Evolutionary conservation across 2,329 filamentous ascomycete genomes (phyloP).

Genomic region (Mycosphaerella sp.): DNA sequence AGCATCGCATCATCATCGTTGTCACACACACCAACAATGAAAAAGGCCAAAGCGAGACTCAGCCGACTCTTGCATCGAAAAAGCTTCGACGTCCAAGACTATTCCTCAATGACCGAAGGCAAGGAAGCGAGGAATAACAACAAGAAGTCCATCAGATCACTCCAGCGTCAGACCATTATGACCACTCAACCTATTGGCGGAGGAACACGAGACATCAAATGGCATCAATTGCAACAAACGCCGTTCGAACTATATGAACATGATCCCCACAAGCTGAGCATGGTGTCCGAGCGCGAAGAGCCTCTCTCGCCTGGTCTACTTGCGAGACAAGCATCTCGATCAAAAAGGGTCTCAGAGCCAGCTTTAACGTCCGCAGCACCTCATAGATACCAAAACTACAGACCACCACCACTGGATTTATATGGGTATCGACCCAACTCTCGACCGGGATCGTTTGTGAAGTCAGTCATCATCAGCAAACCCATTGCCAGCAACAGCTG

Average conservation of each 20-base stretch:
- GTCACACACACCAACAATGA: slow-evolving; percentile 1
- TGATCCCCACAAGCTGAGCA: slow-evolving; percentile 9
- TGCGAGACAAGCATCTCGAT: background rate
- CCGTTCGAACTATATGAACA: background rate
- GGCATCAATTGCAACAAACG: background rate
- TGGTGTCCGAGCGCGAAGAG: slow-evolving; percentile 6
- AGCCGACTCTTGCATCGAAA: slow-evolving; percentile 5
- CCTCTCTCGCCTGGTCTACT: background rate
- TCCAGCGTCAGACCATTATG: slow-evolving; percentile 2
- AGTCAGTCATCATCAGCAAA: background rate
- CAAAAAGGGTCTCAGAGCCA: background rate
- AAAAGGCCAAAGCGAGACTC: slow-evolving; percentile 3
- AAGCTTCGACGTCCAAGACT: slow-evolving; percentile 1
- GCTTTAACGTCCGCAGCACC: background rate
- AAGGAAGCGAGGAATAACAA: background rate
- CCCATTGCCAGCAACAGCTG: background rate
- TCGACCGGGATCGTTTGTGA: slow-evolving; percentile 3
- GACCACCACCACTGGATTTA: background rate
- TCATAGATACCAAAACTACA: background rate
- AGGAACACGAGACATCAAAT: slow-evolving; percentile 2
- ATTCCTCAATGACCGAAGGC: background rate
- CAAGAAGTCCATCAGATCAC: background rate
- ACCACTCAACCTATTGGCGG: slow-evolving; percentile 1
- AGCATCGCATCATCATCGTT: background rate
- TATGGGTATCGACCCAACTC: background rate